A percentile compares a stretch with the other conserved stretches of the same genome.
Evolutionary conservation across 305 asterid species (phyloP).

Genomic region (Fraxinus xanthoxyloides): DNA sequence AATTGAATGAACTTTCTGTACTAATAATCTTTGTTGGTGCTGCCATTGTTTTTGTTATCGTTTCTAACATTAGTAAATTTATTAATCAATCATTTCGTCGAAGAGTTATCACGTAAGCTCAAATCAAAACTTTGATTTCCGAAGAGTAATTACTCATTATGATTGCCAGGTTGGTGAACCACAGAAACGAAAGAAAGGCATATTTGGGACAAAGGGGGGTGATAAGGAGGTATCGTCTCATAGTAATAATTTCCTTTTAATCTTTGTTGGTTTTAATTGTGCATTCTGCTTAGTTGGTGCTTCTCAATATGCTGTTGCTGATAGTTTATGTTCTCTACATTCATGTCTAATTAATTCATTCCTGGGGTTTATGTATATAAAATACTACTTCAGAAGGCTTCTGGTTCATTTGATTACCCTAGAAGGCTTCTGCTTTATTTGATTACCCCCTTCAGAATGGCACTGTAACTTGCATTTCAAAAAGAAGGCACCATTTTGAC

Average conservation of each 20-base stretch:
- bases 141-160: constrained; percentile 15
- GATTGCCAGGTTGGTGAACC: constrained; percentile 90
- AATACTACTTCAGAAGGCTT: not conserved
- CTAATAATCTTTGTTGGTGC: not conserved
- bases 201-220: constrained; percentile 95
- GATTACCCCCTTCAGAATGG: not conserved
- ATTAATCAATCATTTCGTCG: constrained; percentile 7
- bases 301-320: constrained; percentile 13
- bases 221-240: constrained; percentile 82
- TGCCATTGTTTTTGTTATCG: constrained; percentile 1
- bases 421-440: not conserved
- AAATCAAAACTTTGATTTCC: constrained; percentile 6
- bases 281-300: constrained; percentile 3
- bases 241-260: not conserved
- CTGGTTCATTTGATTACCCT: not conserved
- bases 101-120: constrained; percentile 8
- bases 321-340: constrained; percentile 6
- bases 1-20: not conserved
- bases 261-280: not conserved
- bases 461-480: not conserved
- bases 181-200: constrained; percentile 90
- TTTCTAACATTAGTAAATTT: not conserved
- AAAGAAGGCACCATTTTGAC: not conserved
- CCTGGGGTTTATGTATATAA: not conserved
- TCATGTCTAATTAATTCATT: constrained; percentile 9